Percentiles rank a stretch among this genome's conserved stretches.
Conservation (phyloP, 2,329 filamentous ascomycete species). For the Monosporascus sp. region DNA sequence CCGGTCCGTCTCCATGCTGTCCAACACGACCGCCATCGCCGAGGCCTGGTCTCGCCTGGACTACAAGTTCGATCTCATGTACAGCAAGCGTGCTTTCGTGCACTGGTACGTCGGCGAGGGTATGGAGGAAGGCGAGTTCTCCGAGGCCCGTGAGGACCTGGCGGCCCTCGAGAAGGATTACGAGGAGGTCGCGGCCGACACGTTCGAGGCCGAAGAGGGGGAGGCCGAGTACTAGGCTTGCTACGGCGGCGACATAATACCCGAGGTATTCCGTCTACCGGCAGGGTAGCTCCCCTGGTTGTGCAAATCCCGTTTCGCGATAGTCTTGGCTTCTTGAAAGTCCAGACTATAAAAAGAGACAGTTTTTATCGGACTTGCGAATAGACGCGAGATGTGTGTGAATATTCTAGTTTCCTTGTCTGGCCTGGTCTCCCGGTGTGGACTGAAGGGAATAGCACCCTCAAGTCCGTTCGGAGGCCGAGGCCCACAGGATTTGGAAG, state of each 20-base stretch:
- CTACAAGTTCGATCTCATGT: constrained; percentile 75
- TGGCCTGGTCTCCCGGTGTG: neutral
- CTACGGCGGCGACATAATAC: constrained; percentile 23
- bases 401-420: neutral
- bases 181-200: constrained; percentile 77
- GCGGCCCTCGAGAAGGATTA: constrained; percentile 84
- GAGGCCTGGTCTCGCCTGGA: constrained; percentile 69
- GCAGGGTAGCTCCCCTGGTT: neutral
- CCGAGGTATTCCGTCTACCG: constrained; percentile 3
- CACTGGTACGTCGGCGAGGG: constrained; percentile 83
- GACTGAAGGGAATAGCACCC: too few relatives aligned
- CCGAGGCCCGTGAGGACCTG: constrained; percentile 79
- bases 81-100: constrained; percentile 71
- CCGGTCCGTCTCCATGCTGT: constrained; percentile 64
- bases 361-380: neutral
- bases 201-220: constrained; percentile 56
- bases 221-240: constrained; percentile 72
- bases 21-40: constrained; percentile 69
- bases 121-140: constrained; percentile 91
- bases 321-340: too few relatives aligned
- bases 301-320: neutral
- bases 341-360: too few relatives aligned
- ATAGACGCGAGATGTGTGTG: neutral
- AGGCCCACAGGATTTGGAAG: too few relatives aligned
- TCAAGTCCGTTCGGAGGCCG: too few relatives aligned